Evolutionary conservation across 345 rosid species (phyloP), one percentile per base, ranked within the genome.

Genomic region (Pseudoturritis turrita): DNA sequence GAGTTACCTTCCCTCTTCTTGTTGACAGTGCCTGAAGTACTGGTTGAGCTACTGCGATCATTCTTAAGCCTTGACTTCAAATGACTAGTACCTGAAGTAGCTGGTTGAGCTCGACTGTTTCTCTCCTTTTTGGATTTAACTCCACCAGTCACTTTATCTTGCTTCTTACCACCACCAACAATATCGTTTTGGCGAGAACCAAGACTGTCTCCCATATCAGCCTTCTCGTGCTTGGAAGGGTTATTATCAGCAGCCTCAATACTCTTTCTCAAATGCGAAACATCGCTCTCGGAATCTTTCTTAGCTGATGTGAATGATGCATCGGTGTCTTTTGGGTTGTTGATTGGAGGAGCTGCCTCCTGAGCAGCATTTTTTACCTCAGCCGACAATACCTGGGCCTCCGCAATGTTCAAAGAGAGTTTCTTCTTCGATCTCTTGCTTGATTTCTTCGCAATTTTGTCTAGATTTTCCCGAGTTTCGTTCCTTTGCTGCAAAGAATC

Each of bases 391-490:
- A 63, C 67, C 64, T 43, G 68, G 5, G 45, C 14, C 19, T 62
- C 76, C 55, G 57, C 76, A 22, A 53, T 33, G 47, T 69, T 75
- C 73, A 79, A 68, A 71, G 47, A 50, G 46, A 11, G 41, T 41
- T 80, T 80, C 75, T 76, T 83, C 78, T 75, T 85, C 21, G 70
- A 61, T 78, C 72, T 84, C 84, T 79, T 81, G 76, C 77, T 82
- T 19, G 79, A 65, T 47, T 69, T 79, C 77, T 71, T 70, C 31
- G 8, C 81, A 40, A 14, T 61, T 54, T 65, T 72, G 51, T 65
- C 85, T n/a, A 70, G 31, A 59, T 50, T 66, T 64, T 5, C 77
- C 44, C 72, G 39, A 19, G 54, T 76, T 67, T 79, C 57, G 10
- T 54, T 60, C 17, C 51, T 67, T 59, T 69, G 81, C 75, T 78